Evolutionary conservation across 2,329 filamentous ascomycete genomes (phyloP), one percentile per base, ranked within the genome.

Genomic region (Beauveria caledonica): DNA sequence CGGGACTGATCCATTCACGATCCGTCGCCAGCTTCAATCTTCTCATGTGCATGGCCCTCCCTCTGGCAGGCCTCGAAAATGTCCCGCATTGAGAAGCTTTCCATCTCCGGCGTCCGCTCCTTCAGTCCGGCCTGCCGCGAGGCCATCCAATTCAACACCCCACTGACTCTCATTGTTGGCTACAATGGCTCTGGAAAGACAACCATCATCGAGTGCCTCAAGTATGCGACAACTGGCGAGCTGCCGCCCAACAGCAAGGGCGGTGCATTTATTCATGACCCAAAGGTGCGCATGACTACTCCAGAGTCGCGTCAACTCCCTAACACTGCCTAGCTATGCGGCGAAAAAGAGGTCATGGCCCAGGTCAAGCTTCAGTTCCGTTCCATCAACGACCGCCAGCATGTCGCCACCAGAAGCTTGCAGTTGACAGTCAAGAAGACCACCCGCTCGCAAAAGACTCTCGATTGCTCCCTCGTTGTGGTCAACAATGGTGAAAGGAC

Each of bases 171-270:
- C 63, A 99, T 99, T 66, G 95, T 99, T 62, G 94, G 94, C 62
- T 90, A 92, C 75, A 99, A 99, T 77, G 94, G 94, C 60, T 97
- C 93, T 1, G 94, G 94, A 63, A 99, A 99, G 78, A 99, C 94
- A 10, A 97, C 94, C 61, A 96, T 99, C 70, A 99, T 99, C 74
- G 94, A 99, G 74, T 96, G 92, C 72, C 88, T 99, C 69, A 97
- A 97, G 72, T 99, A 97, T 85, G 92, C 90, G 57, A 97, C 95
- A 19, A 97, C 92, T 8, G 95, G 94, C 60, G 89, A 95, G 69
- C 83, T 96, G 52, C 94, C 94, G 1, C 91, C 94, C 36, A 96
- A 97, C 78, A 92, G 87, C 77, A 89, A 87, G 66, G 88, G 89
- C 29, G 92, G 92, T 36, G 92, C 93, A 54, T 99, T 97, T 72